Percentiles rank a stretch among this genome's conserved stretches.
Evolutionary conservation across 2,329 filamentous ascomycete genomes (phyloP).

Genomic region (Chrysosporium keratinophilum): DNA sequence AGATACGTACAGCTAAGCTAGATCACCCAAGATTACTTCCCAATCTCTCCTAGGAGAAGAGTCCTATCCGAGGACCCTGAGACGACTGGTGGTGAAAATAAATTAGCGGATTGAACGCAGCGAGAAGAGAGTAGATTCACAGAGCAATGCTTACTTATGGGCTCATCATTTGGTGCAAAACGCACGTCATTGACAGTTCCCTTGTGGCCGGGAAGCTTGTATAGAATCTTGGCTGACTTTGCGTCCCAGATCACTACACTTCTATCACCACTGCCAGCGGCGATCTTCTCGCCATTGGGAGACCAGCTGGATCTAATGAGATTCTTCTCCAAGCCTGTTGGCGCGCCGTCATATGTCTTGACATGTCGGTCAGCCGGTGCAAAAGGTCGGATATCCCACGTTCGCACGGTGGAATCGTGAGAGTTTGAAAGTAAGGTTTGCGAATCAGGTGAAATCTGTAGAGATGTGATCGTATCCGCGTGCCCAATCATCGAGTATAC

Average conservation of each 20-base stretch:
- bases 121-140: not conserved
- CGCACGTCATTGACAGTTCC: slow-evolving; percentile 91
- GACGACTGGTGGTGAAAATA: slow-evolving; percentile 50
- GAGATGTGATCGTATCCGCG: slow-evolving; percentile 79
- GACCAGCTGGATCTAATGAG: slow-evolving; percentile 87
- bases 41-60: slow-evolving; percentile 71
- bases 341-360: slow-evolving; percentile 84
- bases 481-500: slow-evolving; percentile 84
- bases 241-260: slow-evolving; percentile 86
- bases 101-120: slow-evolving; percentile 3
- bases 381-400: slow-evolving; percentile 94
- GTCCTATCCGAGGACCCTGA: slow-evolving; percentile 84
- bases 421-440: slow-evolving; percentile 83
- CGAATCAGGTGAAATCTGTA: slow-evolving; percentile 84
- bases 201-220: slow-evolving; percentile 92
- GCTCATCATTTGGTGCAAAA: slow-evolving; percentile 74
- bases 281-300: slow-evolving; percentile 71
- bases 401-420: slow-evolving; percentile 86
- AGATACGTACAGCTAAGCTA: not conserved
- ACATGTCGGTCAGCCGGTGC: slow-evolving; percentile 78
- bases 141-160: slow-evolving; percentile 61
- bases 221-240: slow-evolving; percentile 77
- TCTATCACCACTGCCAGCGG: slow-evolving; percentile 78
- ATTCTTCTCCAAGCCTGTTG: slow-evolving; percentile 80
- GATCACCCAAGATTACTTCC: slow-evolving; percentile 43